phyloP scores from a whole-genome alignment of 345 rosid genomes.

The Salix brachista region DNA sequence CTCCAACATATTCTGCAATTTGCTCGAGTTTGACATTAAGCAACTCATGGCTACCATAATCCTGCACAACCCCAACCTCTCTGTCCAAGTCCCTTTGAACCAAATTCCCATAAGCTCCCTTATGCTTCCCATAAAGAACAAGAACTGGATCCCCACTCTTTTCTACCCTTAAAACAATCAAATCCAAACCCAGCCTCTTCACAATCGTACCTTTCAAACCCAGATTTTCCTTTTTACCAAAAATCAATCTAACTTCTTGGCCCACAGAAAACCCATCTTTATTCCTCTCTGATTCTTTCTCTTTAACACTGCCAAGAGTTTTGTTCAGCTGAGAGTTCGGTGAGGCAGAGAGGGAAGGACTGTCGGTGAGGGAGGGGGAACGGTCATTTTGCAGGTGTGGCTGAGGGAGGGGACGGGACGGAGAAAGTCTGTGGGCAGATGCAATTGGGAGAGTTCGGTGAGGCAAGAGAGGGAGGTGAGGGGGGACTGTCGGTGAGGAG shows the following conservation, averaged over 20 bases:
- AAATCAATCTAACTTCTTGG: neutral
- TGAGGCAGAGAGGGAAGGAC: too few species aligned
- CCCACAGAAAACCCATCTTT: neutral
- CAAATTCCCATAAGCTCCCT: conserved; percentile 65
- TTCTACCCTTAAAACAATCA: conserved; percentile 14
- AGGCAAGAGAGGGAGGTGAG: too few species aligned
- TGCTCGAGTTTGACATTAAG: conserved; percentile 68
- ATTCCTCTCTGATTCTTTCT: neutral
- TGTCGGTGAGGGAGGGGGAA: too few species aligned
- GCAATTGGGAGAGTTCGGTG: too few species aligned
- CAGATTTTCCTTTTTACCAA: neutral
- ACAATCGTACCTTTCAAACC: neutral
- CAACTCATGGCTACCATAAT: conserved; percentile 57
- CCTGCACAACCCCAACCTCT: conserved; percentile 62
- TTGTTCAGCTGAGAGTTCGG: too few species aligned
- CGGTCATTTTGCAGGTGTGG: too few species aligned
- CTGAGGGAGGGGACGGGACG: too few species aligned
- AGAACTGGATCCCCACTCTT: conserved; percentile 44
- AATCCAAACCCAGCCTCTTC: neutral
- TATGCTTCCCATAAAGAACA: conserved; percentile 60
- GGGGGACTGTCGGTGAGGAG: too few species aligned
- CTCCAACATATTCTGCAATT: conserved; percentile 75
- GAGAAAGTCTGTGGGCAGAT: too few species aligned
- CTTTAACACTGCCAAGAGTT: neutral
- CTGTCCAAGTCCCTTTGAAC: conserved; percentile 63